Evolutionary conservation across 805 yeast species (phyloP).

Genomic region (Tetrapisispora arboricola): DNA sequence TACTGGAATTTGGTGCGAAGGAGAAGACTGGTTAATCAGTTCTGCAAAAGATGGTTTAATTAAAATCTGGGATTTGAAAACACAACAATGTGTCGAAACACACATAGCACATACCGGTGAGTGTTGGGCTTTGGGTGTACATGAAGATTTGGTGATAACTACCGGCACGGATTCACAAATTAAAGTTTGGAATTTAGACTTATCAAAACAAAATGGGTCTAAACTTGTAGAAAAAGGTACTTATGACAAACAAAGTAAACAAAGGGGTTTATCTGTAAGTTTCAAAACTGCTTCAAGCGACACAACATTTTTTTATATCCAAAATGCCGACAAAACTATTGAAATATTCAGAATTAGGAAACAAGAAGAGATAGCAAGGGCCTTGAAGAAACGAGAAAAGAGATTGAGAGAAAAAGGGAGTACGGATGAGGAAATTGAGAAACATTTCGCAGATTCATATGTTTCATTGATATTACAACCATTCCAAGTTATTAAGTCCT

Average conservation of each 20-base stretch:
- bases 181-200: constrained; percentile 71
- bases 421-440: constrained; percentile 46
- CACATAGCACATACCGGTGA: constrained; percentile 90
- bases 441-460: constrained; percentile 37
- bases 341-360: constrained; percentile 74
- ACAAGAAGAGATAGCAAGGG: constrained; percentile 68
- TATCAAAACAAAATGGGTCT: constrained; percentile 36
- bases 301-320: constrained; percentile 45
- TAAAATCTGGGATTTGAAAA: constrained; percentile 85
- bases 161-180: constrained; percentile 74
- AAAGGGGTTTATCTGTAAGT: constrained; percentile 51
- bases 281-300: constrained; percentile 32
- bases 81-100: constrained; percentile 87
- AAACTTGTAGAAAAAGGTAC: constrained; percentile 51
- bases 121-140: constrained; percentile 73
- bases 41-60: constrained; percentile 83
- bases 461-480: constrained; percentile 56
- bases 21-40: constrained; percentile 65
- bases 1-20: constrained; percentile 57
- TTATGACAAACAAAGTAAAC: constrained; percentile 66
- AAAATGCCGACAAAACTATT: constrained; percentile 69
- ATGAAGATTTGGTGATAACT: constrained; percentile 45
- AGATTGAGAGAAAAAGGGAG: constrained; percentile 66
- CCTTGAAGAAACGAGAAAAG: constrained; percentile 64
- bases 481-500: constrained; percentile 55